Evolutionary conservation across 192 early-diverging fungal genomes (phyloP).

Genomic region (Rhizophagus sp.): DNA sequence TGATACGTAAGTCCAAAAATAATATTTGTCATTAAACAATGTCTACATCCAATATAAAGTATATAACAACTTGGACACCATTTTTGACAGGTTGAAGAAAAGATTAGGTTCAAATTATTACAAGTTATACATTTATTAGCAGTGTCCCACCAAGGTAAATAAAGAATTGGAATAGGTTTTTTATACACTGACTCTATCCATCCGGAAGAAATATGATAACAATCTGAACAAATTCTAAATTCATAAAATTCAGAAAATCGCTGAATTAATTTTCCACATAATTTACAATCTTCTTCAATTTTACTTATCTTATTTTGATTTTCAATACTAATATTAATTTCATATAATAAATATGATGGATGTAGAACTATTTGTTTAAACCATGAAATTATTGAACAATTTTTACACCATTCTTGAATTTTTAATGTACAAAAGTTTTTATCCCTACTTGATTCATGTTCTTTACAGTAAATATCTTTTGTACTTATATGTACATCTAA

Average conservation of each 20-base stretch:
- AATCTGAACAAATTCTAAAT: not conserved
- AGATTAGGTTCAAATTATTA: not conserved
- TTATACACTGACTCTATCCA: not conserved
- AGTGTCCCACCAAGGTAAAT: not conserved
- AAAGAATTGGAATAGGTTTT: not conserved
- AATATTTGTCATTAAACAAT: not conserved
- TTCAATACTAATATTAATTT: too few relatives aligned
- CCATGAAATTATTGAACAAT: not conserved
- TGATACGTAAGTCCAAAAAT: not conserved
- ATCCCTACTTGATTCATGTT: not conserved
- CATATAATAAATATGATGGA: too few relatives aligned
- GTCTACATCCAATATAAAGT: not conserved
- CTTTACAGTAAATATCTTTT: not conserved
- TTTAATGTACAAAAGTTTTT: not conserved
- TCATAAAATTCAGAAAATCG: not conserved
- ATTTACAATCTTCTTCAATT: not conserved
- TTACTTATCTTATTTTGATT: not conserved
- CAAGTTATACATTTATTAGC: not conserved
- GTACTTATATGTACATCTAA: not conserved
- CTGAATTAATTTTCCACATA: not conserved
- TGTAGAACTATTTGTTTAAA: not conserved
- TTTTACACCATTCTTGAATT: not conserved
- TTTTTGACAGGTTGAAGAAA: not conserved
- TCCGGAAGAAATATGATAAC: not conserved
- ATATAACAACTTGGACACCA: not conserved